phyloP scores from a whole-genome alignment of 306 rosid genomes.

The Styphnolobium japonicum region DNA sequence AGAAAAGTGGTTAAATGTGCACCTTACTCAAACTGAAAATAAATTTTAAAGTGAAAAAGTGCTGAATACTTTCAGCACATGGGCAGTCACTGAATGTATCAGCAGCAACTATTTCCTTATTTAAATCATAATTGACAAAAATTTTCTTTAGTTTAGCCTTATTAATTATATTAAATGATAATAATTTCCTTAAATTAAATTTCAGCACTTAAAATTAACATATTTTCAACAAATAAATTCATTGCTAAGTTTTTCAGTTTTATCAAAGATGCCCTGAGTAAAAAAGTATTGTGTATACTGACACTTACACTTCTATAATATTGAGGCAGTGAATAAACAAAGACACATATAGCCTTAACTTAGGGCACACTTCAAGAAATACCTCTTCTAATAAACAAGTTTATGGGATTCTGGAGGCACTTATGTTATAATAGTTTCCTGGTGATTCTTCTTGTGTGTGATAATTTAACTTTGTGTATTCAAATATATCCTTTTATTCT shows the following conservation, averaged over 20 bases:
- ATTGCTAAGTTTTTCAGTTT: conserved; percentile 11
- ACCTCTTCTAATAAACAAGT: background rate
- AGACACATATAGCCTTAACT: background rate
- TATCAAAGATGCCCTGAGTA: background rate
- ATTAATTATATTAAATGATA: background rate
- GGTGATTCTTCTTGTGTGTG: background rate
- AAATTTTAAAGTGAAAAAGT: background rate
- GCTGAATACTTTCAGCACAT: background rate
- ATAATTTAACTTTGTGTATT: background rate
- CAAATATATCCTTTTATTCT: background rate
- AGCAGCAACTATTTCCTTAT: background rate
- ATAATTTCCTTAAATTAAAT: background rate
- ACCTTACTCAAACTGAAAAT: background rate
- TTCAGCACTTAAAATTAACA: background rate
- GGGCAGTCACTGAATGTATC: background rate
- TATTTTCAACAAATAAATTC: no score
- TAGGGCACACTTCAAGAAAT: background rate
- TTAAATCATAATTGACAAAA: background rate
- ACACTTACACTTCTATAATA: background rate
- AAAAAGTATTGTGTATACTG: background rate
- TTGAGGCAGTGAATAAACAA: background rate
- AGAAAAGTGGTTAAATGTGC: background rate
- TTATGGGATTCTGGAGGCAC: conserved; percentile 19
- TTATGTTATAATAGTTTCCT: background rate
- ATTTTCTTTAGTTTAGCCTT: conserved; percentile 1